Conservation (phyloP, 2,329 filamentous ascomycete genomes). For the Bimuria novae-zelandiae region DNA sequence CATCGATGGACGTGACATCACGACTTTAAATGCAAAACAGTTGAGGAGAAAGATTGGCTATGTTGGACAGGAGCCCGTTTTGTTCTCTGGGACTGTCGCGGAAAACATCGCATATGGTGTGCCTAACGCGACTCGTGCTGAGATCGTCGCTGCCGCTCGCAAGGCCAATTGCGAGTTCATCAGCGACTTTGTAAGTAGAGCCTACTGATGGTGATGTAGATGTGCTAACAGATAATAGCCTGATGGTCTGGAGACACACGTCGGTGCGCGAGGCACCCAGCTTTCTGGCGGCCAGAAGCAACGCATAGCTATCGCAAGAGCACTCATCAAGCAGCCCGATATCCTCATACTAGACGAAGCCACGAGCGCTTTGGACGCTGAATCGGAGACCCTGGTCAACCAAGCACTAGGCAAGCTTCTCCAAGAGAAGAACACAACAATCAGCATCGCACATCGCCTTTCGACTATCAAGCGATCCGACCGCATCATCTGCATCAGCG, state of each 20-base stretch:
- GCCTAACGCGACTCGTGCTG: constrained; percentile 74
- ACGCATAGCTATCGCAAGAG: constrained; percentile 93
- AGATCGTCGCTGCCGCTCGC: constrained; percentile 84
- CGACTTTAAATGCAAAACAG: constrained; percentile 89
- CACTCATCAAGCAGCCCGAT: constrained; percentile 92
- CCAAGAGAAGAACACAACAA: constrained; percentile 88
- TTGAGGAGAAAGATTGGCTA: constrained; percentile 90
- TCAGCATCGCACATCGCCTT: constrained; percentile 93
- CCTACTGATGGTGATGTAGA: not conserved
- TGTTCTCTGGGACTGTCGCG: constrained; percentile 83
- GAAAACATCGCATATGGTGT: constrained; percentile 93
- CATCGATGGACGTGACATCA: constrained; percentile 84
- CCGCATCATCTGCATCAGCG: constrained; percentile 87
- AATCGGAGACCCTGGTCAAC: constrained; percentile 96
- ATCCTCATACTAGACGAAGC: constrained; percentile 95
- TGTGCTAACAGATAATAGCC: constrained; percentile 57
- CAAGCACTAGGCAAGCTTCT: constrained; percentile 82
- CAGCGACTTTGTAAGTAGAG: constrained; percentile 75
- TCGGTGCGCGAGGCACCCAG: constrained; percentile 89
- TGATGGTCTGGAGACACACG: constrained; percentile 90
- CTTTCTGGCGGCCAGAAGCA: constrained; percentile 97
- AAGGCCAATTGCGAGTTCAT: constrained; percentile 98
- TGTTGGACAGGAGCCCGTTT: constrained; percentile 92
- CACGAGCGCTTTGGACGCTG: constrained; percentile 92
- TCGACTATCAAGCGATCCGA: constrained; percentile 97